A percentile compares a stretch with the other conserved stretches of the same genome.
phyloP scores from a whole-genome alignment of 2,329 filamentous ascomycete genomes.

The Diaporthe sp. region DNA sequence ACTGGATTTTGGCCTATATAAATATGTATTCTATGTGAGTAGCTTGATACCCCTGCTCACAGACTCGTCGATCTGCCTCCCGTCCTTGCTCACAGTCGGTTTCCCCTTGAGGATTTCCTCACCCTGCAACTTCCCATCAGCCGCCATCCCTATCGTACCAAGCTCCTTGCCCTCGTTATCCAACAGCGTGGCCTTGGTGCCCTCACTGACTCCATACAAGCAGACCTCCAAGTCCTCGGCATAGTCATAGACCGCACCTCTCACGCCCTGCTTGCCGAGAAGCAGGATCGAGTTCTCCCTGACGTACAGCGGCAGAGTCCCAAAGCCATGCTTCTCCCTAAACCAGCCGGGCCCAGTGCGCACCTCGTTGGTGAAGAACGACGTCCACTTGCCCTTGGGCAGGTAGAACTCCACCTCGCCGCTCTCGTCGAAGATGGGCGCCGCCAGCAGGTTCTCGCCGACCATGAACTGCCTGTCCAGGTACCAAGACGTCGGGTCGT shows the following conservation, averaged over 20 bases:
- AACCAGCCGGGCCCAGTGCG: slow-evolving; percentile 70
- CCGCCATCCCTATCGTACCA: slow-evolving; percentile 57
- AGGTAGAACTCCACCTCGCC: slow-evolving; percentile 78
- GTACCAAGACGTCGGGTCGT: slow-evolving; percentile 77
- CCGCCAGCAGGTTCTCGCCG: slow-evolving; percentile 74
- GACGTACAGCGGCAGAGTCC: slow-evolving; percentile 70
- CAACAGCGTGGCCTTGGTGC: slow-evolving; percentile 58
- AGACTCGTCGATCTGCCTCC: slow-evolving; percentile 36
- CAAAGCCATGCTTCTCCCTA: slow-evolving; percentile 71
- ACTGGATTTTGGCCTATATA: not conserved
- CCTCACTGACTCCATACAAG: slow-evolving; percentile 58
- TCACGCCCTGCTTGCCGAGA: slow-evolving; percentile 56
- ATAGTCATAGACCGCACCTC: slow-evolving; percentile 64
- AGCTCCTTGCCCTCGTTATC: slow-evolving; percentile 57
- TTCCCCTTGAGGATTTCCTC: slow-evolving; percentile 56
- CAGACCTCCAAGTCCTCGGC: slow-evolving; percentile 61
- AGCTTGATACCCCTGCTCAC: slow-evolving; percentile 26
- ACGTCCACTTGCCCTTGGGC: slow-evolving; percentile 62
- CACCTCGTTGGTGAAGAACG: slow-evolving; percentile 63
- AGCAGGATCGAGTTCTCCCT: slow-evolving; percentile 66
- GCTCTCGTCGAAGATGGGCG: slow-evolving; percentile 74
- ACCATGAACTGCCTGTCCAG: slow-evolving; percentile 82
- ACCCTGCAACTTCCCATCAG: slow-evolving; percentile 57
- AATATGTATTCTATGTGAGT: slow-evolving; percentile 21
- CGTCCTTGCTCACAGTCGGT: slow-evolving; percentile 43